Evolutionary conservation across 176 grass and related monocot species (phyloP).

Genomic region (Zoysia japonica): DNA sequence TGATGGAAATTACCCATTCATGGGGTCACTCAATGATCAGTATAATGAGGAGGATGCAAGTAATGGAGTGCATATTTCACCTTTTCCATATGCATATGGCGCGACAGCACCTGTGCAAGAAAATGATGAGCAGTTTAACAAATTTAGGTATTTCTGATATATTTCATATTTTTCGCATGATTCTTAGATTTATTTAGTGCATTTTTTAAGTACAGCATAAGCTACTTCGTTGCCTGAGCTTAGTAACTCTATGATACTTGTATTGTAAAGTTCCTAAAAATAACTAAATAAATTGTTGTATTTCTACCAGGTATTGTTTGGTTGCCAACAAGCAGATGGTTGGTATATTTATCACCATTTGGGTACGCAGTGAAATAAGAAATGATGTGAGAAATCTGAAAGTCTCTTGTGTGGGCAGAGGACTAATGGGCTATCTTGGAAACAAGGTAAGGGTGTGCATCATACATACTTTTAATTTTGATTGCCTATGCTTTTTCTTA

Average conservation of each 20-base stretch:
- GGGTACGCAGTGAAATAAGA: slow-evolving; percentile 84
- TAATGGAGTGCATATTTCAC: slow-evolving; percentile 47
- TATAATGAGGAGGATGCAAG: slow-evolving; percentile 51
- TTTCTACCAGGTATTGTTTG: slow-evolving; percentile 74
- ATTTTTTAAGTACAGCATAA: background rate
- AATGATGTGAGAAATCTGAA: slow-evolving; percentile 87
- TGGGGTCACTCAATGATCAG: slow-evolving; percentile 59
- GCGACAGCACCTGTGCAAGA: slow-evolving; percentile 48
- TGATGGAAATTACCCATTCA: slow-evolving; percentile 55
- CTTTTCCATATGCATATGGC: slow-evolving; percentile 62
- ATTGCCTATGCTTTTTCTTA: background rate
- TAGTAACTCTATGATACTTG: background rate
- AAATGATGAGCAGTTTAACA: slow-evolving; percentile 37
- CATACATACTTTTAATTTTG: background rate
- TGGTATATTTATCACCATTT: slow-evolving; percentile 94
- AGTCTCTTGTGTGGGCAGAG: slow-evolving; percentile 94
- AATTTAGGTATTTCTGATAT: slow-evolving; percentile 57
- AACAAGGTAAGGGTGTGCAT: slow-evolving; percentile 66
- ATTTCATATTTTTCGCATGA: background rate
- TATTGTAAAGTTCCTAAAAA: slow-evolving; percentile 28
- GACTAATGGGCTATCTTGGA: slow-evolving; percentile 98
- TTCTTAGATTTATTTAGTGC: background rate
- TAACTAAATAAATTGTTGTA: slow-evolving; percentile 13
- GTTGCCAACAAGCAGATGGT: slow-evolving; percentile 99
- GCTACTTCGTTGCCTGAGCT: background rate